A percentile compares a stretch with the other conserved stretches of the same genome.
phyloP scores from a whole-genome alignment of 495 filamentous ascomycete species.

The Tuber magnatum region DNA sequence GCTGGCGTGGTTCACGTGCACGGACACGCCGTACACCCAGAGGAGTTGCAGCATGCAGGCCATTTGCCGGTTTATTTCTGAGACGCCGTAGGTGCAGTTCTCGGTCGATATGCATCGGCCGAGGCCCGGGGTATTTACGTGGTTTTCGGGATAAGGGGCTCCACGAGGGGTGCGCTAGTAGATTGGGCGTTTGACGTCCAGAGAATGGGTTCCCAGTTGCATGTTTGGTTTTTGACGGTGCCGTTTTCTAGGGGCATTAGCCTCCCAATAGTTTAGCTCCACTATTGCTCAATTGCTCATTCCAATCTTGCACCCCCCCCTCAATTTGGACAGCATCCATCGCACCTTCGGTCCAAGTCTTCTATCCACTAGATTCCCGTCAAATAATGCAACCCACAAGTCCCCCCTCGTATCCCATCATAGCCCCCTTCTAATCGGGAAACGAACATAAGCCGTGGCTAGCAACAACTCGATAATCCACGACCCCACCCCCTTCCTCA shows the following conservation, averaged over 20 bases:
- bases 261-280: conserved; percentile 1
- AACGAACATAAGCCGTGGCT: conserved; percentile 10
- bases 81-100: conserved; percentile 12
- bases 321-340: not conserved
- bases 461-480: conserved; percentile 10
- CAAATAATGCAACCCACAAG: conserved; percentile 6
- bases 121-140: not conserved
- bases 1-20: conserved; percentile 8
- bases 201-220: not conserved
- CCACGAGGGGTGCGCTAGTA: conserved; percentile 3
- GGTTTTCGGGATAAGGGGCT: not conserved
- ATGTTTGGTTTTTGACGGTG: not conserved
- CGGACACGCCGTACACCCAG: conserved; percentile 8
- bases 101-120: conserved; percentile 7
- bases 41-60: not conserved
- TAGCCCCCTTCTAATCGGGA: conserved; percentile 5
- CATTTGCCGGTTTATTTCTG: not conserved
- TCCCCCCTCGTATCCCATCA: conserved; percentile 7
- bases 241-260: not conserved
- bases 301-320: conserved; percentile 5
- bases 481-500: conserved; percentile 5
- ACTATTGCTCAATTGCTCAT: not conserved
- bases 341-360: conserved; percentile 1
- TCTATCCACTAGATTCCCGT: conserved; percentile 2
- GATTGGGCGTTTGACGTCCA: not conserved